Conservation (phyloP, 2,329 filamentous ascomycete species). For the Paracoccidioides brasiliensis region DNA sequence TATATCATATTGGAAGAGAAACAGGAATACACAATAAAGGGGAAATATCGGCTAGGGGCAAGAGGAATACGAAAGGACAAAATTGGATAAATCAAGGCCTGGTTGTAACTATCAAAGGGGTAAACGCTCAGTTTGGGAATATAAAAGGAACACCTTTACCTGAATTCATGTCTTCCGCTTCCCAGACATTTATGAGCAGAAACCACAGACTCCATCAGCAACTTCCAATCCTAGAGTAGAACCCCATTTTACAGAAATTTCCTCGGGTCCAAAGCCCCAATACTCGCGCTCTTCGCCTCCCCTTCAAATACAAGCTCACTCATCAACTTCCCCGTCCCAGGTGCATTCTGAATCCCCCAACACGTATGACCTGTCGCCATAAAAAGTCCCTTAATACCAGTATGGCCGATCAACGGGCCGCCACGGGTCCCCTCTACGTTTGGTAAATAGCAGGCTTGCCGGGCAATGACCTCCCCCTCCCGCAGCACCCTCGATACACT, state of each 20-base stretch:
- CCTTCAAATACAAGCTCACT: conserved; percentile 69
- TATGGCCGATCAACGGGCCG: conserved; percentile 67
- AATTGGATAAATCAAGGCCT: too few species aligned
- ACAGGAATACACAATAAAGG: too few species aligned
- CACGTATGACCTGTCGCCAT: conserved; percentile 87
- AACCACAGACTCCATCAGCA: too few species aligned
- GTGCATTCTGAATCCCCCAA: conserved; percentile 96
- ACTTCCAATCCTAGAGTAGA: too few species aligned
- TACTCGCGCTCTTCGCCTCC: conserved; percentile 51
- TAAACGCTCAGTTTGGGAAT: too few species aligned
- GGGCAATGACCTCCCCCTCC: conserved; percentile 54
- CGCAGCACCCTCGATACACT: conserved; percentile 45
- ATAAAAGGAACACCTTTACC: too few species aligned
- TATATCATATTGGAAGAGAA: too few species aligned
- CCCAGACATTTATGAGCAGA: too few species aligned
- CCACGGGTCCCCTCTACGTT: conserved; percentile 47
- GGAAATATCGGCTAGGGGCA: too few species aligned
- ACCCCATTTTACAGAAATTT: conserved; percentile 32
- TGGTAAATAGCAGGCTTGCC: conserved; percentile 89
- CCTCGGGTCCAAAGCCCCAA: conserved; percentile 54
- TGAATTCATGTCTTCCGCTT: too few species aligned
- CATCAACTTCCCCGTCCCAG: conserved; percentile 71
- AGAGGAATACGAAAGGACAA: too few species aligned
- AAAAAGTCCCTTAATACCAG: conserved; percentile 58
- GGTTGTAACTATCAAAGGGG: too few species aligned